A percentile compares a stretch with the other conserved stretches of the same genome.
Evolutionary conservation across 129 eudicot genomes (phyloP).

Genomic region (Ambrosia trifida): DNA sequence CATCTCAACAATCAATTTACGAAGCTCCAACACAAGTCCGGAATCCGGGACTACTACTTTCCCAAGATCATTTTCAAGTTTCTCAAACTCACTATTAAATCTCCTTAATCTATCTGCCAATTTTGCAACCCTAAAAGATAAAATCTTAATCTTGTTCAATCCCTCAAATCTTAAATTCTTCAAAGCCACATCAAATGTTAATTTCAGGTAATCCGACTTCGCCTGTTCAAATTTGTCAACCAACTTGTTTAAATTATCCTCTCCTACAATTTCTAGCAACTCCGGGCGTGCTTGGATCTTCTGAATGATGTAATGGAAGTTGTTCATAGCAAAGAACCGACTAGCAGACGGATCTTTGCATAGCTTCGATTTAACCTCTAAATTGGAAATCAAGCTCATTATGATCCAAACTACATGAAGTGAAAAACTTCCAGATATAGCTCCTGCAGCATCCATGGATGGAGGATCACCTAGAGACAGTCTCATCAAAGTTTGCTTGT

Average conservation of each 20-base stretch:
- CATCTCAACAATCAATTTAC: background rate
- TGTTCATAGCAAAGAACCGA: constrained; percentile 40
- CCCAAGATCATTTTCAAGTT: constrained; percentile 10
- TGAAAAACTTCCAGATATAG: constrained; percentile 5
- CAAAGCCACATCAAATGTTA: constrained; percentile 19
- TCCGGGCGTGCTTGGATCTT: constrained; percentile 19
- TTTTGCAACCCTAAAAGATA: constrained; percentile 17
- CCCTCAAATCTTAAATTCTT: constrained; percentile 33
- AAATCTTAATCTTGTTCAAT: constrained; percentile 15
- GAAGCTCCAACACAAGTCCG: constrained; percentile 27
- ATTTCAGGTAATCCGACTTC: background rate
- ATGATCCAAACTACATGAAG: constrained; percentile 40
- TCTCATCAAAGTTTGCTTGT: constrained; percentile 19
- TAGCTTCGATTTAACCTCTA: constrained; percentile 22
- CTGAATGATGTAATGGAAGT: constrained; percentile 30
- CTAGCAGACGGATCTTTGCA: constrained; percentile 13
- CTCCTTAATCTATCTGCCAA: constrained; percentile 23
- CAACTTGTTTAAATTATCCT: constrained; percentile 14
- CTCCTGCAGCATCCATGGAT: no score
- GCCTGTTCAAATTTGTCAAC: background rate
- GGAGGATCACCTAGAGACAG: no score
- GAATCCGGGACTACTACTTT: constrained; percentile 29
- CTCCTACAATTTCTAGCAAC: constrained; percentile 29
- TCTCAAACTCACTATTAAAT: constrained; percentile 34
- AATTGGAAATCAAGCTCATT: constrained; percentile 20